Evolutionary conservation across 202 grass and related monocot genomes (phyloP).

Genomic region (Zizania palustris): DNA sequence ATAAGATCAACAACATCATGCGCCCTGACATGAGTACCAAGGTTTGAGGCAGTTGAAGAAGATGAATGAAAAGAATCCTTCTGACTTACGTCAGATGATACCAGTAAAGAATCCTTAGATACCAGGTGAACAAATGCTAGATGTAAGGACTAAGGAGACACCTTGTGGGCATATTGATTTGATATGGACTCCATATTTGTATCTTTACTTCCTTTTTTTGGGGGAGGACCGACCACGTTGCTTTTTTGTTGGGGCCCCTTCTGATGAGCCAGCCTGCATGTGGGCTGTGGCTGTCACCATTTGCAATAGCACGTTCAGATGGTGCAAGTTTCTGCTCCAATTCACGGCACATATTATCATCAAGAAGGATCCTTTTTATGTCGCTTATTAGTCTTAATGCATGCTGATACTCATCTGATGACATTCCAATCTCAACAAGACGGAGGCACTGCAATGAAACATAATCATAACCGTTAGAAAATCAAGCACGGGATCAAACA

Average conservation of each 20-base stretch:
- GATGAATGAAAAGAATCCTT: constrained; percentile 58
- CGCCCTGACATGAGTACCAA: constrained; percentile 58
- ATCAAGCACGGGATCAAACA: too few relatives aligned
- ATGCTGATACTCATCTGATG: constrained; percentile 63
- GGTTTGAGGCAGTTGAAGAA: constrained; percentile 59
- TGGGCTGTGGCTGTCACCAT: constrained; percentile 53
- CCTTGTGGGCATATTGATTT: constrained; percentile 47
- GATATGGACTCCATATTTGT: constrained; percentile 45
- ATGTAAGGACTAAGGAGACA: constrained; percentile 18
- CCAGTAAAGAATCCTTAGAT: constrained; percentile 49
- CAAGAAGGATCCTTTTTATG: constrained; percentile 62
- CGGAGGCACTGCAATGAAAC: constrained; percentile 66
- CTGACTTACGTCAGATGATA: constrained; percentile 51
- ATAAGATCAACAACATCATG: constrained; percentile 68
- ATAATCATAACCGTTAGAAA: constrained; percentile 73
- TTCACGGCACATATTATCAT: constrained; percentile 63
- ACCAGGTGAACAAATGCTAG: constrained; percentile 9
- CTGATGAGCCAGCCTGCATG: constrained; percentile 50
- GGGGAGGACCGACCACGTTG: constrained; percentile 67
- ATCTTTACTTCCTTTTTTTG: constrained; percentile 67
- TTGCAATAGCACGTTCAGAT: constrained; percentile 45
- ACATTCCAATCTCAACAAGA: constrained; percentile 61
- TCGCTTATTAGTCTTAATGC: constrained; percentile 53
- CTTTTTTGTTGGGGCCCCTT: constrained; percentile 58
- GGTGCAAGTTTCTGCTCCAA: constrained; percentile 59